Percentiles rank a stretch among this genome's conserved stretches.
phyloP scores from a whole-genome alignment of 225 moss, liverwort and hornwort genomes.

The Polytrichum formosum region DNA sequence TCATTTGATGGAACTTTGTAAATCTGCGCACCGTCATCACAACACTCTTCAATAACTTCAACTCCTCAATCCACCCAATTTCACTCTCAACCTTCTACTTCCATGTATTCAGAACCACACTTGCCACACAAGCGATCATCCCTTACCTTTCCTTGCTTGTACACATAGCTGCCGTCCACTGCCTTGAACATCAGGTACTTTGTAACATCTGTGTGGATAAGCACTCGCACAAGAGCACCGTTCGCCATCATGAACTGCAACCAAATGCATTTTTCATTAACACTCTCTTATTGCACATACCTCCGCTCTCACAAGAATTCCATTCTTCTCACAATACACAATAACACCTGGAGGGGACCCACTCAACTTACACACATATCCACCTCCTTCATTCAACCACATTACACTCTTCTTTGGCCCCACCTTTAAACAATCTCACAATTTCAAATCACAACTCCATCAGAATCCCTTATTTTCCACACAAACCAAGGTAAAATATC shows the following conservation, averaged over 20 bases:
- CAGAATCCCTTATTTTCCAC: no score
- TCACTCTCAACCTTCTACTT: not conserved
- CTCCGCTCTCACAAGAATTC: no score
- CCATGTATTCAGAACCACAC: not conserved
- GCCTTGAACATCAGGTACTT: constrained; percentile 76
- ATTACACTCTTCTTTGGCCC: no score
- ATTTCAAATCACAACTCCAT: no score
- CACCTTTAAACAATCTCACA: no score
- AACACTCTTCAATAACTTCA: not conserved
- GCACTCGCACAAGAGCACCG: constrained; percentile 64
- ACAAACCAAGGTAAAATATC: no score
- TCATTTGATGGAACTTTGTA: constrained; percentile 92
- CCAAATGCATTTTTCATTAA: not conserved
- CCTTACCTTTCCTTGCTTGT: constrained; percentile 70
- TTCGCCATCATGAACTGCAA: constrained; percentile 80
- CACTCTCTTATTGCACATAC: no score
- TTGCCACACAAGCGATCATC: accelerated
- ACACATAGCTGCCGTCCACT: constrained; percentile 74
- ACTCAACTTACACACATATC: no score
- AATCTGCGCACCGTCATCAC: constrained; percentile 34
- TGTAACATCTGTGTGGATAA: constrained; percentile 74
- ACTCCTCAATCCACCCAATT: not conserved
- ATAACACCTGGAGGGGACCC: no score
- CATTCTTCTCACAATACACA: no score
- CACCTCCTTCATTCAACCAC: no score